Base-by-base conservation (phyloP, 306 rosid genomes). In the Cucurbita pepo region DNA sequence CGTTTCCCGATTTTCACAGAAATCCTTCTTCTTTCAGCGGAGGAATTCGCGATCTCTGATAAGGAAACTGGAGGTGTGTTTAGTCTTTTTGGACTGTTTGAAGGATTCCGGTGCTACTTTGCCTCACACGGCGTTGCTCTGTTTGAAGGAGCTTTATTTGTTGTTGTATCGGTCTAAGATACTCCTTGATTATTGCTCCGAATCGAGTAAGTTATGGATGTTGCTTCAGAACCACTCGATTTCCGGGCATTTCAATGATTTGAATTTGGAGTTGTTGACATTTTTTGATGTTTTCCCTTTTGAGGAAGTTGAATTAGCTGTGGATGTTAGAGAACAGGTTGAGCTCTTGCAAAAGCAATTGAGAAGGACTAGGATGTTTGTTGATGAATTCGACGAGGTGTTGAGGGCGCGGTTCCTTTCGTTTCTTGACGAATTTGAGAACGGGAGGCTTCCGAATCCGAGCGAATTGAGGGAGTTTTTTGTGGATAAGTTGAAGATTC, bases 141-240 rank as follows among this genome's bases (percentile, higher is more conserved):
- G 98, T 76, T 73, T 93, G 19, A 88, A 90, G 64, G 98, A 93
- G 94, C 88, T 88, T 3, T 93, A 90, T 79, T 82, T 90, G 76
- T 75, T 93, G 8, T 64, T 93, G 25, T 90, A 84, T 62, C 86
- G 98, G 58, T 87, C 96, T n/a, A 90, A 87, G 83, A 90, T 93
- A 63, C 89, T 93, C 3, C 96, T 93, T 54, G 96, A 93, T 83
- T 87, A 84, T 65, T 93, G 98, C 78, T 83, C 87, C 0, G 91
- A 87, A 19, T 88, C 98, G 15, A 79, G 97, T 77, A 93, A 90
- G 90, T 79, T 90, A 7, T 93, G 98, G 98, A 90, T 93, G 53
- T 76, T 93, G 85, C 97, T 93, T 78, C 98, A 88, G 82, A 88
- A 88, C 62, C 94, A 86, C 55, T 81, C 98, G 6, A 87, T 93